Conservation (phyloP, 1,284 basidiomycete genomes). For the Fomitopsis pinicola region DNA sequence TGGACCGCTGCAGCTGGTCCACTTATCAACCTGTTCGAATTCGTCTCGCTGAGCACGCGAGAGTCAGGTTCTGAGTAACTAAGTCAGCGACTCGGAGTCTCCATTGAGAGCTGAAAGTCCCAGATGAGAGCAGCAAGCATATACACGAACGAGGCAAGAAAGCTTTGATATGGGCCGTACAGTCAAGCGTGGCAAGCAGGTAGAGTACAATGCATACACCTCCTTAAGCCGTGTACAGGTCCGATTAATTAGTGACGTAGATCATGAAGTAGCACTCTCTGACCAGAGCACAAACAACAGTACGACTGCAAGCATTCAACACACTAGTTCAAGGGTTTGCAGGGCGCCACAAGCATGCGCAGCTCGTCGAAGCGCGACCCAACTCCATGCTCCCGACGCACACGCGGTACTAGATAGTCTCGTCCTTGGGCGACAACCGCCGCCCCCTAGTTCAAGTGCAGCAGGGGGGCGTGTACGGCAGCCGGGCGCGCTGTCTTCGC, state of each 20-base stretch:
- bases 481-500: conserved; percentile 9
- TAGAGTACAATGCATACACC: background rate
- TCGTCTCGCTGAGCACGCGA: background rate
- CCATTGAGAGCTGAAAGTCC: too few species aligned
- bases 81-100: too few species aligned
- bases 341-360: conserved; percentile 9
- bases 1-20: background rate
- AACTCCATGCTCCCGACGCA: conserved; percentile 6
- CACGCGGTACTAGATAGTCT: conserved; percentile 13
- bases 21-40: too few species aligned
- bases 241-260: background rate
- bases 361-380: conserved; percentile 8
- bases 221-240: background rate
- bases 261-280: background rate
- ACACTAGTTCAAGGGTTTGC: background rate
- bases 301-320: background rate
- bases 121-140: too few species aligned
- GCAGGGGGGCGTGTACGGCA: conserved; percentile 9
- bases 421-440: conserved; percentile 8
- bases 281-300: too few species aligned
- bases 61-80: too few species aligned
- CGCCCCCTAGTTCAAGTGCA: conserved; percentile 14
- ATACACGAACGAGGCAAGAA: too few species aligned
- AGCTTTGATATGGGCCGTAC: background rate
- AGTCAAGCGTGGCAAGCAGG: background rate